These are phyloP conservation scores for Aspergillus felis DNA, from an alignment of 2,329 filamentous ascomycete species.

Conservation along the genomic window DNA sequence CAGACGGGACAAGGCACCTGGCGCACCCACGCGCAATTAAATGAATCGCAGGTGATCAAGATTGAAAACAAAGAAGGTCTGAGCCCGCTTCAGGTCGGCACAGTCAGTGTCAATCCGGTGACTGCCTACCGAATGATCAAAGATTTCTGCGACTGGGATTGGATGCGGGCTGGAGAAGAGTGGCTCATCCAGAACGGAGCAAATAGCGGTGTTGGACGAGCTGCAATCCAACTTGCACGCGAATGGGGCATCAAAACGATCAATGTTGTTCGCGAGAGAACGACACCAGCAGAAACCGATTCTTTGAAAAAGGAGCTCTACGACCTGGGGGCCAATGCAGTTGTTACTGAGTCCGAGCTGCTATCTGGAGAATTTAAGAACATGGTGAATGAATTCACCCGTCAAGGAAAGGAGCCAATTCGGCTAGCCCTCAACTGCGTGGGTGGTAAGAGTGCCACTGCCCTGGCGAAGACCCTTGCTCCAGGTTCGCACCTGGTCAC, in stretches of 20 bases:
- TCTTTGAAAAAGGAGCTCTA: slow-evolving; percentile 59
- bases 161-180: slow-evolving; percentile 61
- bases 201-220: slow-evolving; percentile 86
- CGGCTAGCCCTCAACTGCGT: slow-evolving; percentile 88
- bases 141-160: slow-evolving; percentile 61
- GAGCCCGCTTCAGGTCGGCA: slow-evolving; percentile 74
- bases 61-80: slow-evolving; percentile 68
- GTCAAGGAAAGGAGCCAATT: slow-evolving; percentile 66
- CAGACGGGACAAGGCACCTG: slow-evolving; percentile 84
- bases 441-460: slow-evolving; percentile 77
- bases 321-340: slow-evolving; percentile 59
- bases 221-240: slow-evolving; percentile 80
- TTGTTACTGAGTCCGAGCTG: slow-evolving; percentile 60
- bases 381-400: slow-evolving; percentile 64
- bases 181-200: slow-evolving; percentile 98
- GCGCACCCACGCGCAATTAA: slow-evolving; percentile 79
- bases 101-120: slow-evolving; percentile 86
- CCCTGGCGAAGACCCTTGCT: slow-evolving; percentile 70
- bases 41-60: slow-evolving; percentile 59
- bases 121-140: slow-evolving; percentile 91
- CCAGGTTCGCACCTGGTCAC: slow-evolving; percentile 75
- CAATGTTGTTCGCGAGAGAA: slow-evolving; percentile 77
- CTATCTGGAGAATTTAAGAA: slow-evolving; percentile 42
- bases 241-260: slow-evolving; percentile 89
- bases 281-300: slow-evolving; percentile 61